Base-by-base conservation (phyloP, 83 land plant species). In the Thuja plicata region DNA sequence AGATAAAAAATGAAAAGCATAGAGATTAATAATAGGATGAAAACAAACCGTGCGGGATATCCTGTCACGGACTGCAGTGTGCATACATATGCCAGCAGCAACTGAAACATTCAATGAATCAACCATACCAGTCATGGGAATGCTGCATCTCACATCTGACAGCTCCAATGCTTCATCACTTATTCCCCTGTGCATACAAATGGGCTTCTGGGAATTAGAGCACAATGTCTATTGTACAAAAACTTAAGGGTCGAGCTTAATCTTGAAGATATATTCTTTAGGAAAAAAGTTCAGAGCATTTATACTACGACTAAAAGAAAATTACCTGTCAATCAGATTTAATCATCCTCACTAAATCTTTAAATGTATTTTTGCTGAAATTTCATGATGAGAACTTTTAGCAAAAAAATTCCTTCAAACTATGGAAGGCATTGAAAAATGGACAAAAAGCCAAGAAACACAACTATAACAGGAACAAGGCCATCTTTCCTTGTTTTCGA, bases 41-140 rank as follows among this genome's bases (percentile, higher is more conserved):
- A 46, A 46, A 43, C 54, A 13, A 57, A 97, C 99, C 93, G 92
- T 82, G 24, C 95, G 94, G 48, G 96, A 85, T 43, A 90, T 91
- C 90, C 99, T 92, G 85, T 96, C 97, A 90, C 91, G 88, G 48
- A 94, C 96, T 87, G 99, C 98, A 92, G 95, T 93, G 79, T 97
- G 97, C 99, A 97, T 94, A 70, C 97, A 91, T 45, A 97, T 94
- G 86, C 97, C 99, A 32, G 99, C 98, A 87, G 99, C 98, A 91
- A 97, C 99, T n/a, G 99, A 97, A 74, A 97, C 99, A 93, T 97
- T 97, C 73, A 97, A 95, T 13, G 99, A 97, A 86, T 97, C 99
- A 73, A 97, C 97, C 99, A 97, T 97, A 89, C 99, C 99, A 70
- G 89, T 93, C 99, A 97, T 97, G 46, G 99, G 99, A 89, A 97